These are phyloP conservation scores for Chlamydomonas sphaeroides DNA, from an alignment of 139 green algal genomes.

Conservation along the genomic window DNA sequence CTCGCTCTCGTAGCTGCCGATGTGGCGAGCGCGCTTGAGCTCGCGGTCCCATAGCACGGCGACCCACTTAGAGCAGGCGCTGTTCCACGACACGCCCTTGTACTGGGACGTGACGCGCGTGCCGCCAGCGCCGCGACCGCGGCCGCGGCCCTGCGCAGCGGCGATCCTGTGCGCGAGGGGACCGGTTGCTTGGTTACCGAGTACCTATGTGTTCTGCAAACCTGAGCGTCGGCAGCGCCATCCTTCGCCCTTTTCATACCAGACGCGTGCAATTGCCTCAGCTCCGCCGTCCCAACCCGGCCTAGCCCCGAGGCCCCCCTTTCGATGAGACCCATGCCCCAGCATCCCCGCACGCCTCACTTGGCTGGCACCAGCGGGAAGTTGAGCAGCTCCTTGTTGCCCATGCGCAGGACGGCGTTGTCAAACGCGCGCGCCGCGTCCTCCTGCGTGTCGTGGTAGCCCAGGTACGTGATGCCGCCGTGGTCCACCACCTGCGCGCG, in stretches of 20 bases:
- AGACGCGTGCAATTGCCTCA: too few relatives aligned
- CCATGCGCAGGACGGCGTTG: constrained; percentile 27
- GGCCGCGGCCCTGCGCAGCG: too few relatives aligned
- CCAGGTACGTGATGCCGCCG: neutral
- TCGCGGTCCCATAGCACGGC: constrained; percentile 69
- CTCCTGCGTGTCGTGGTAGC: constrained; percentile 18
- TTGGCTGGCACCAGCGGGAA: constrained; percentile 39
- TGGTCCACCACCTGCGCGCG: constrained; percentile 37
- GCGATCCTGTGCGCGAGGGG: too few relatives aligned
- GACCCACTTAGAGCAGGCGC: constrained; percentile 62
- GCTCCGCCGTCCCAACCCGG: too few relatives aligned
- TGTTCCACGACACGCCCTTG: constrained; percentile 69
- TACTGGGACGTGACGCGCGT: constrained; percentile 55
- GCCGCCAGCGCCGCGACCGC: constrained; percentile 11
- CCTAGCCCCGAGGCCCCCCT: too few relatives aligned
- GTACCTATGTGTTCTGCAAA: too few relatives aligned
- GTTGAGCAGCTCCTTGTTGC: constrained; percentile 48
- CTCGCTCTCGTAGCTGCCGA: constrained; percentile 74
- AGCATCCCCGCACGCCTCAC: too few relatives aligned
- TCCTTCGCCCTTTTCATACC: too few relatives aligned
- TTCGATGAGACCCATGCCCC: too few relatives aligned
- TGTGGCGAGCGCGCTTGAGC: constrained; percentile 66
- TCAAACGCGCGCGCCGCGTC: constrained; percentile 24
- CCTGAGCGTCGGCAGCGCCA: too few relatives aligned
- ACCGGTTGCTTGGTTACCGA: too few relatives aligned